Conservation (phyloP, 2,329 filamentous ascomycete species). For the Cladorrhinum sp. region DNA sequence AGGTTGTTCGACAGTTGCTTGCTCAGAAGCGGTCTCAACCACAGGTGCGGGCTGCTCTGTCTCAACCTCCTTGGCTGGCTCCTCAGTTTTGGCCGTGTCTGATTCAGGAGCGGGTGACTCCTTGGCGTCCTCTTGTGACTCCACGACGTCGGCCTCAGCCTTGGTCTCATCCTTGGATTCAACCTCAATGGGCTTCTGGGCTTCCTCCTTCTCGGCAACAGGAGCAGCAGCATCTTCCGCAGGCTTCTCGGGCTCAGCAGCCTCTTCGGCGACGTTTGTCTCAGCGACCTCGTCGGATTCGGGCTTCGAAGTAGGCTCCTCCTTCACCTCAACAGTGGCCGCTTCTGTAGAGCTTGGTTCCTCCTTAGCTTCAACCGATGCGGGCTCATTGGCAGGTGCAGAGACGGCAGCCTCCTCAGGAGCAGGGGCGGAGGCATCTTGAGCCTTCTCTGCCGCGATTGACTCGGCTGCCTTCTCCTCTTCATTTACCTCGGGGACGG, state of each 20-base stretch:
- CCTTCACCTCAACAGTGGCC: neutral
- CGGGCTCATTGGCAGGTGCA: neutral
- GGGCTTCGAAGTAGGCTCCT: conserved; percentile 7
- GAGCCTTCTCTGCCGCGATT: neutral
- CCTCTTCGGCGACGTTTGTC: neutral
- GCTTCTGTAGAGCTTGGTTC: neutral
- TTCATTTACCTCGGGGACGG: neutral
- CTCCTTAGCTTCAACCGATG: neutral
- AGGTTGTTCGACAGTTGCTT: neutral
- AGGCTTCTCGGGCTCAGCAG: conserved; percentile 1
- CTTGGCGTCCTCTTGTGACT: conserved; percentile 4
- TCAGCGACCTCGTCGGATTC: conserved; percentile 11
- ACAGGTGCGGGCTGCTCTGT: neutral
- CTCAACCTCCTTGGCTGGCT: neutral
- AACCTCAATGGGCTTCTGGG: neutral
- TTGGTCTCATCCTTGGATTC: neutral
- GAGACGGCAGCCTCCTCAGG: neutral
- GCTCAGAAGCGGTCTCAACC: neutral
- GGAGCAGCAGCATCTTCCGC: neutral
- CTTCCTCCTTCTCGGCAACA: neutral
- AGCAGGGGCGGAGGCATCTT: neutral
- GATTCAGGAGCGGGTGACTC: neutral
- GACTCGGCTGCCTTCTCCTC: neutral
- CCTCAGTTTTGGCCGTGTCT: neutral
- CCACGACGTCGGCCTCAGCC: conserved; percentile 3